Base-by-base conservation (phyloP, 768 basidiomycete species). In the Rickenella mellea region DNA sequence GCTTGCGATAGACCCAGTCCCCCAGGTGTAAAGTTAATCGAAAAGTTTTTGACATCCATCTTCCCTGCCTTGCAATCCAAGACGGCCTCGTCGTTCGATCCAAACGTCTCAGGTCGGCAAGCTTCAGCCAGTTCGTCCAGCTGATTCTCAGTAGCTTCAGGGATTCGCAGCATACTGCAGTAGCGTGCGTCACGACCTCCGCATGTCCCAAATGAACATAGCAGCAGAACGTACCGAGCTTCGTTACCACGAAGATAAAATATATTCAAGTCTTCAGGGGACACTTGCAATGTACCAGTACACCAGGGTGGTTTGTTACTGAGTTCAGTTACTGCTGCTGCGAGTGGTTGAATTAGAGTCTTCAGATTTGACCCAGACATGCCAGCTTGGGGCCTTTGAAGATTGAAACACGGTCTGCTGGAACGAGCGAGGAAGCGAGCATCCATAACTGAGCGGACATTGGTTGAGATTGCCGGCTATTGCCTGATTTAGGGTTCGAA, bases 21-120 rank as follows among this genome's bases (percentile, higher is more conserved):
- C 12, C 43, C 50, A 14, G 57, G 47, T 27, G 62, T 55, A 35
- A 71, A 56, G 2, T 52, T 58, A 2, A 57, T 54, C 0, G 61
- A 36, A 24, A 57, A 57, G 29, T 44, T 28, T 1, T 12, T 24
- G 3, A 20, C 22, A 40, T 57, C 56, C 17, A 57, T 33, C 44
- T 57, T 57, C 1, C 52, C 52, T 1, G 54, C 54, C 35, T 48
- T 54, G 6, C 54, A 44, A 30, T 55, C 52, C 4, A 51, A 44
- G 2, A 57, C 47, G 28, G 45, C 48, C 29, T 48, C 15, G 5
- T 49, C n/a, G 35, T 46, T 38, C 12, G 32, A n/a, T 1, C 56
- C 54, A 25, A 57, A 55, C 1, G 51, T 43, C 3, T 54, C 56
- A 4, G 44, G 27, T 5, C 54, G 44, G 29, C 57, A 58, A 1